Evolutionary conservation across 2,329 filamentous ascomycete genomes (phyloP).

Genomic region (Neoascochyta sp.): DNA sequence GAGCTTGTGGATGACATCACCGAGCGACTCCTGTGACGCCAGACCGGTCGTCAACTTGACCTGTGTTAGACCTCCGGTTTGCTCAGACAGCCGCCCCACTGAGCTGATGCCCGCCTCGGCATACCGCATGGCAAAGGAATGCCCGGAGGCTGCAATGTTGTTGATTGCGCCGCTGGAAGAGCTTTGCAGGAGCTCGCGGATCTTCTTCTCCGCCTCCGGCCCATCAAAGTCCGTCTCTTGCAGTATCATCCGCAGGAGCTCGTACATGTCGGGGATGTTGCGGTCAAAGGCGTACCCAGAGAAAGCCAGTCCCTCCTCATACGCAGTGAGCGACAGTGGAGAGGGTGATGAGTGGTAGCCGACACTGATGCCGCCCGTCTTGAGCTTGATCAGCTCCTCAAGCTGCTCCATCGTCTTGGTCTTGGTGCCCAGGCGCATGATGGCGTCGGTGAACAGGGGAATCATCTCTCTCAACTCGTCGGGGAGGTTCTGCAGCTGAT

Average conservation of each 20-base stretch:
- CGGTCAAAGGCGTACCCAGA: slow-evolving; percentile 84
- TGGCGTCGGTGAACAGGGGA: slow-evolving; percentile 84
- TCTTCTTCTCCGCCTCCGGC: slow-evolving; percentile 73
- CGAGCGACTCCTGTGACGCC: slow-evolving; percentile 69
- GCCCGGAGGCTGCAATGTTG: slow-evolving; percentile 84
- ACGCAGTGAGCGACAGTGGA: slow-evolving; percentile 65
- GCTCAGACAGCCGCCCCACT: slow-evolving; percentile 70
- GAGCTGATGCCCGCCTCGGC: slow-evolving; percentile 76
- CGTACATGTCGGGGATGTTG: slow-evolving; percentile 88
- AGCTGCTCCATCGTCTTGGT: slow-evolving; percentile 88
- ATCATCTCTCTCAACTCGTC: slow-evolving; percentile 80
- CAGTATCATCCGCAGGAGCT: slow-evolving; percentile 74
- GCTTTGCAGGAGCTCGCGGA: slow-evolving; percentile 80
- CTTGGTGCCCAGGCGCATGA: slow-evolving; percentile 90
- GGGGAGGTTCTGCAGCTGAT: slow-evolving; percentile 72
- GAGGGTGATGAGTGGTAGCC: slow-evolving; percentile 80
- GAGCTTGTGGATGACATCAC: slow-evolving; percentile 75
- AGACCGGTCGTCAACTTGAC: slow-evolving; percentile 78
- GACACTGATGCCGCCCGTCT: slow-evolving; percentile 85
- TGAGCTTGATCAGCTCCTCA: slow-evolving; percentile 92
- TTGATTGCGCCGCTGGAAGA: slow-evolving; percentile 88
- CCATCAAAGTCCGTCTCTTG: slow-evolving; percentile 87
- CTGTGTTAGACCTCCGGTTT: slow-evolving; percentile 86
- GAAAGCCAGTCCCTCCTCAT: slow-evolving; percentile 77
- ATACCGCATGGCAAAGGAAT: slow-evolving; percentile 78